A percentile compares a stretch with the other conserved stretches of the same genome.
Conservation (phyloP, 805 yeast genomes). For the Vanderwaltozyma verrucispora region DNA sequence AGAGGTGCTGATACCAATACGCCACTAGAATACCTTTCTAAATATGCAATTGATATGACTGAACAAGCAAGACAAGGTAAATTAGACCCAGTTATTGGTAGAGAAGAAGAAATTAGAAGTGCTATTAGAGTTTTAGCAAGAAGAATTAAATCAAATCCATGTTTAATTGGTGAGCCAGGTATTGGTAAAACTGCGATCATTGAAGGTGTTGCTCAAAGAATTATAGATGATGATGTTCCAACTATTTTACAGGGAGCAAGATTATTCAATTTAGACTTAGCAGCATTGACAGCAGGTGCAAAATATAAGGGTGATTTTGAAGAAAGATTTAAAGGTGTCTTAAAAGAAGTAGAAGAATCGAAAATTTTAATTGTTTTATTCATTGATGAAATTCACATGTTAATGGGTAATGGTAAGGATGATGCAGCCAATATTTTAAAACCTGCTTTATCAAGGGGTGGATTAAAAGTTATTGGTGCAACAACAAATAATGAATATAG, state of each 20-base stretch:
- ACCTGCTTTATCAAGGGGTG: slow-evolving; percentile 95
- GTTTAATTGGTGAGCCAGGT: slow-evolving; percentile 97
- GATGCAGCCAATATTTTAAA: slow-evolving; percentile 95
- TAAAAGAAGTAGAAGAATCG: slow-evolving; percentile 85
- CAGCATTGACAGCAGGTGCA: slow-evolving; percentile 97
- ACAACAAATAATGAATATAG: slow-evolving; percentile 94
- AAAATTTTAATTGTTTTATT: slow-evolving; percentile 79
- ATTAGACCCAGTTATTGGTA: slow-evolving; percentile 95
- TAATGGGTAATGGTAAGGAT: slow-evolving; percentile 97
- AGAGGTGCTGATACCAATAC: slow-evolving; percentile 88
- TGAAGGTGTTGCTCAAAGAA: slow-evolving; percentile 97
- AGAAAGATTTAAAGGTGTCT: slow-evolving; percentile 93
- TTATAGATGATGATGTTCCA: slow-evolving; percentile 93
- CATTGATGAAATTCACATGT: slow-evolving; percentile 97
- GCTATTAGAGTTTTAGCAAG: slow-evolving; percentile 94
- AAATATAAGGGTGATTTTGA: slow-evolving; percentile 98
- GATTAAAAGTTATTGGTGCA: slow-evolving; percentile 96
- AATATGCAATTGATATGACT: slow-evolving; percentile 90
- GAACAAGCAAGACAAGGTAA: slow-evolving; percentile 89
- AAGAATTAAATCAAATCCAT: slow-evolving; percentile 93
- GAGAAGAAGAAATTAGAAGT: slow-evolving; percentile 96
- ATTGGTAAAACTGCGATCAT: slow-evolving; percentile 98
- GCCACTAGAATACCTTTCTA: slow-evolving; percentile 69
- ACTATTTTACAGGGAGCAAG: slow-evolving; percentile 70
- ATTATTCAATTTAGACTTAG: slow-evolving; percentile 82